phyloP scores from a whole-genome alignment of 1,139 yeast species.

The Yamadazyma friedrichii region DNA sequence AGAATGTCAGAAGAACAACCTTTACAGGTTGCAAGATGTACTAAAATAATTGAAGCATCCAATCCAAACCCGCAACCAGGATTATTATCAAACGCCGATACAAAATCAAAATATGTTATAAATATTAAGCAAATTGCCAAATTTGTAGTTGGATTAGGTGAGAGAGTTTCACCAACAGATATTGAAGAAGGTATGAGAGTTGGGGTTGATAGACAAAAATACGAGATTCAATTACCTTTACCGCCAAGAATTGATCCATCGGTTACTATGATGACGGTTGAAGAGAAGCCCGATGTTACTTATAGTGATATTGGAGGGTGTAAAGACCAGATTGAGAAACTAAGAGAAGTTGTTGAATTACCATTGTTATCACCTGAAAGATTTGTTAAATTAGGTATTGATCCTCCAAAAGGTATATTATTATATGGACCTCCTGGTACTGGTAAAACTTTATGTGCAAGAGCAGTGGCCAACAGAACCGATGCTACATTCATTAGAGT shows the following conservation, averaged over 20 bases:
- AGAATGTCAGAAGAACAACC: slow-evolving; percentile 94
- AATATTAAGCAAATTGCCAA: slow-evolving; percentile 97
- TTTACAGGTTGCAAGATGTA: slow-evolving; percentile 96
- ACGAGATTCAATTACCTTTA: slow-evolving; percentile 92
- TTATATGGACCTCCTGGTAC: slow-evolving; percentile 99
- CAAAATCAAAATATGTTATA: slow-evolving; percentile 88
- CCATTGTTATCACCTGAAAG: slow-evolving; percentile 94
- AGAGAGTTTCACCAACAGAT: slow-evolving; percentile 96
- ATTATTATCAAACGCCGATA: slow-evolving; percentile 62
- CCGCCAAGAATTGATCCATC: slow-evolving; percentile 98
- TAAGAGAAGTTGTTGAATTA: slow-evolving; percentile 94
- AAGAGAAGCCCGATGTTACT: slow-evolving; percentile 93
- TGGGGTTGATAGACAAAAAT: slow-evolving; percentile 96
- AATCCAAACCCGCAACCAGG: slow-evolving; percentile 37
- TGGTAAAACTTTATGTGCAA: slow-evolving; percentile 95
- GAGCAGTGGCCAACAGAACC: slow-evolving; percentile 98
- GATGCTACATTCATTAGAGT: slow-evolving; percentile 98
- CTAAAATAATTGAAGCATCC: slow-evolving; percentile 80
- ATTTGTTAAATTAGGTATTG: slow-evolving; percentile 93
- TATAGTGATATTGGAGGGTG: slow-evolving; percentile 96
- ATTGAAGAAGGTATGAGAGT: slow-evolving; percentile 99
- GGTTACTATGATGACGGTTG: slow-evolving; percentile 99
- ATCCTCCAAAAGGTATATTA: slow-evolving; percentile 96
- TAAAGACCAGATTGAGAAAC: slow-evolving; percentile 94
- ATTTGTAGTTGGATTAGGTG: slow-evolving; percentile 95